Evolutionary conservation across 768 basidiomycete genomes (phyloP), one percentile per base, ranked within the genome.

Genomic region (Auriculariales sp.): DNA sequence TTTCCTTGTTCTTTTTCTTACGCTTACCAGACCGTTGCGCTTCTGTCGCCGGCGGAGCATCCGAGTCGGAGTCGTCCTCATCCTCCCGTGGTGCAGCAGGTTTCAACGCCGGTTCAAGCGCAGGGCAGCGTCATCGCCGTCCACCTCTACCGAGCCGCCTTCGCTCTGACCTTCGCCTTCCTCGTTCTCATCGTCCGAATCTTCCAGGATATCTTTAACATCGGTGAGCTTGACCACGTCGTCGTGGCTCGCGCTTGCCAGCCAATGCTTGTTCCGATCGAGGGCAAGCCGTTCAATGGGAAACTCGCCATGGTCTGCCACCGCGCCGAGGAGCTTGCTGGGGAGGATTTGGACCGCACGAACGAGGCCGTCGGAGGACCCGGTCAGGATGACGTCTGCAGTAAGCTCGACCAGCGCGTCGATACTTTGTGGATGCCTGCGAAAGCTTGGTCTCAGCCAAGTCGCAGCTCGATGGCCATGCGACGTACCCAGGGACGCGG

Each of bases 211-310:
- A 30, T 77, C 81, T 57, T 73, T 78, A 46, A 97, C 68, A 64
- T 94, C 84, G 25, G 90, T 93, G 66, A 97, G 66, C 59, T 81
- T 83, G 55, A 95, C 59, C 6, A 75, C 70, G 50, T 94, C 87
- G 53, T 97, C 93, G 56, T 97, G 92, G 28, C 89, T 88, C 24
- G 79, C 87, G 61, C 90, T 93, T 19, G 82, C 93, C n/a, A 91
- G 74, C 89, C 92, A 95, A 51, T 78, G 69, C 2, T 71, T 71
- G 24, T 62, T 68, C 42, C 66, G 63, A 56, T 78, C 79, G 17
- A 93, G 67, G 17, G 75, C 78, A 34, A 95, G 79, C 24, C 89
- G 76, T 64, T 97, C 93, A 46, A 97, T 77, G 4, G 93, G 92
- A 66, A 87, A 91, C 52, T 89, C 84, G 3, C 87, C 89, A 56